phyloP scores from a whole-genome alignment of 768 basidiomycete genomes.

The Tephrocybe sp. region DNA sequence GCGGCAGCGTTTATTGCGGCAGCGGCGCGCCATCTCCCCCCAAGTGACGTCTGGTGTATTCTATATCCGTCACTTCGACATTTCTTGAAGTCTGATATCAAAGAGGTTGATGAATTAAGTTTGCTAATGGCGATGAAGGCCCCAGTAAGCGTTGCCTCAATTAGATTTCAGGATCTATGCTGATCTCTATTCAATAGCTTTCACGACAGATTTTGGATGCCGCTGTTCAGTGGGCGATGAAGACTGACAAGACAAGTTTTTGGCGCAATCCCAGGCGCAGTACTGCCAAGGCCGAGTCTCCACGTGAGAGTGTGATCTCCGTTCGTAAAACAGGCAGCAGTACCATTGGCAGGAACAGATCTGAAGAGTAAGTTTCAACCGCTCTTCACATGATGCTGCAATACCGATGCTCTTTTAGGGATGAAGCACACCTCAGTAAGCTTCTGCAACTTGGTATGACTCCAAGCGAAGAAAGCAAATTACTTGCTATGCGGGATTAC shows the following conservation, averaged over 20 bases:
- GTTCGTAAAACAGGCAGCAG: slow-evolving; percentile 49
- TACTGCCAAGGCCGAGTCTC: slow-evolving; percentile 54
- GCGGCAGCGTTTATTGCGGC: slow-evolving; percentile 87
- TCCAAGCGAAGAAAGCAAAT: slow-evolving; percentile 74
- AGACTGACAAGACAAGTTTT: slow-evolving; percentile 73
- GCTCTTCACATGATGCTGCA: not conserved
- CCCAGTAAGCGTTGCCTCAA: slow-evolving; percentile 52
- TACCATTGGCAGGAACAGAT: slow-evolving; percentile 49
- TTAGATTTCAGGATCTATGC: not conserved
- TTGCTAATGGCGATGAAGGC: slow-evolving; percentile 76
- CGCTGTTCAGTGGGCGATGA: slow-evolving; percentile 86
- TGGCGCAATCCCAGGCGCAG: slow-evolving; percentile 61
- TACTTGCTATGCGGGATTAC: slow-evolving; percentile 87
- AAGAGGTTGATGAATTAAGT: slow-evolving; percentile 66
- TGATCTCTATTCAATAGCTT: slow-evolving; percentile 33
- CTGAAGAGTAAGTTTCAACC: slow-evolving; percentile 69
- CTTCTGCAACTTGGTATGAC: slow-evolving; percentile 89
- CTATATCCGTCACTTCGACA: slow-evolving; percentile 89
- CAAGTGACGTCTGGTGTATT: slow-evolving; percentile 96
- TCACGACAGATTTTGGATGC: slow-evolving; percentile 78
- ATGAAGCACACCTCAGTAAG: slow-evolving; percentile 71
- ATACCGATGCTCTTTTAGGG: slow-evolving; percentile 42
- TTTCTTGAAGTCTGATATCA: slow-evolving; percentile 81
- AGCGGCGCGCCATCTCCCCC: slow-evolving; percentile 76
- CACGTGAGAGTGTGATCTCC: slow-evolving; percentile 67